A percentile compares a stretch with the other conserved stretches of the same genome.
phyloP scores from a whole-genome alignment of 169 alveolate species.

The Cryptosporidium bovis region DNA sequence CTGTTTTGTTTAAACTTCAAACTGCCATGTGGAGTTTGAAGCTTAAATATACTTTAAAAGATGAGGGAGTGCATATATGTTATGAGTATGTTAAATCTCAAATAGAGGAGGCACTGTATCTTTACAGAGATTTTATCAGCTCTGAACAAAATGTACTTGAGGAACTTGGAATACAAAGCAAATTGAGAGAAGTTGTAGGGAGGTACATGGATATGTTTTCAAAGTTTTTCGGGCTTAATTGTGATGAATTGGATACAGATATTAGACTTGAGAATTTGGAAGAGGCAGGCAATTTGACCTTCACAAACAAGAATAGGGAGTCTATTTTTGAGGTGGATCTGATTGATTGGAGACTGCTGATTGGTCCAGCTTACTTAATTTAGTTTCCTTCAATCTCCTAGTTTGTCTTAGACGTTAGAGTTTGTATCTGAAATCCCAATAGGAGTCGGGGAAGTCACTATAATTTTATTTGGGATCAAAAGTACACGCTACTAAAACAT shows the following conservation, averaged over 20 bases:
- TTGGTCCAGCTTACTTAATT: slow-evolving; percentile 5
- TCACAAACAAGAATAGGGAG: not conserved
- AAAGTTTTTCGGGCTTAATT: not conserved
- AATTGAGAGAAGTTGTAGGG: not conserved
- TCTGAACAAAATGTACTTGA: slow-evolving; percentile 18
- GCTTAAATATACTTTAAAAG: not conserved
- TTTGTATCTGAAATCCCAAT: too few species aligned
- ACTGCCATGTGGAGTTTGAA: slow-evolving; percentile 30
- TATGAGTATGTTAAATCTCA: slow-evolving; percentile 2
- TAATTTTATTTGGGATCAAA: too few species aligned
- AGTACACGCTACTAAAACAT: too few species aligned
- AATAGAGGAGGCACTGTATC: slow-evolving; percentile 3
- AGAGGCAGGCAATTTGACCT: not conserved
- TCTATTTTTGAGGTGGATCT: slow-evolving; percentile 25
- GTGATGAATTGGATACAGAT: not conserved
- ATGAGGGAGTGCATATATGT: slow-evolving; percentile 33
- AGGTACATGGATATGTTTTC: slow-evolving; percentile 9
- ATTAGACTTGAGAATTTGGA: not conserved
- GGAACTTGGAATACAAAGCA: slow-evolving; percentile 19
- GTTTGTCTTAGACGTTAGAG: too few species aligned
- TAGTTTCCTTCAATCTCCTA: not conserved
- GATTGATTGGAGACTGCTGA: slow-evolving; percentile 31
- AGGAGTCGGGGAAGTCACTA: too few species aligned
- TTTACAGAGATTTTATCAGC: slow-evolving; percentile 1
- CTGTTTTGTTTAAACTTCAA: slow-evolving; percentile 42